Evolutionary conservation across 495 filamentous ascomycete genomes (phyloP).

Genomic region (Xylaria intraflava): DNA sequence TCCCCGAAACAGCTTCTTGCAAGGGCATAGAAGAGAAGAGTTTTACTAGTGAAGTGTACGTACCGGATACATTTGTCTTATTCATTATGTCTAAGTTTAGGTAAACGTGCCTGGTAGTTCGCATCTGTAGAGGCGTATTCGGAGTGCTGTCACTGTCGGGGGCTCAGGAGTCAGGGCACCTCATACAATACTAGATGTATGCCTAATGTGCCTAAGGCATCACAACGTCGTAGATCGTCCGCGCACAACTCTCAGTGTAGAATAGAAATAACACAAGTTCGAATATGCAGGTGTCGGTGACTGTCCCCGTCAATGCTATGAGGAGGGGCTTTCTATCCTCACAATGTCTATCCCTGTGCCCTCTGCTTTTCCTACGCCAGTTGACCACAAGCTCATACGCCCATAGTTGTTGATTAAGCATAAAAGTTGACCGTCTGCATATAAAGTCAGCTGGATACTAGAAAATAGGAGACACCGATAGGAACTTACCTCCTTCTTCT

Average conservation of each 20-base stretch:
- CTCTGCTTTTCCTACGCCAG: background rate
- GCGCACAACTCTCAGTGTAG: background rate
- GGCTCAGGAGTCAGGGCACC: background rate
- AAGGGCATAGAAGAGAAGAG: too few relatives aligned
- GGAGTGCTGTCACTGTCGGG: background rate
- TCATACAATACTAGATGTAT: background rate
- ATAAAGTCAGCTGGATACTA: conserved; percentile 23
- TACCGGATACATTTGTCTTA: too few relatives aligned
- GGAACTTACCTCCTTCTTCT: conserved; percentile 82
- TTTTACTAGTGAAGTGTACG: too few relatives aligned
- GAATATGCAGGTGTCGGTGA: background rate
- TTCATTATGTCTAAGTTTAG: too few relatives aligned
- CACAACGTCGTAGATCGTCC: background rate
- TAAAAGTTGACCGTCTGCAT: conserved; percentile 54
- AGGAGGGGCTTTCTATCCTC: conserved; percentile 7
- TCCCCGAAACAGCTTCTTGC: too few relatives aligned
- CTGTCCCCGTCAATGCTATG: background rate
- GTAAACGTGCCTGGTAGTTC: too few relatives aligned
- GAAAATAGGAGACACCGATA: background rate
- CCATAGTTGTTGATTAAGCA: conserved; percentile 45
- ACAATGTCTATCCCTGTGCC: conserved; percentile 13
- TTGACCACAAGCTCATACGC: conserved; percentile 2
- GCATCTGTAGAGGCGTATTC: background rate
- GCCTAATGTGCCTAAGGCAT: background rate
- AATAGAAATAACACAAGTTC: background rate